Percentiles rank a stretch among this genome's conserved stretches.
These are phyloP conservation scores for Eucalyptus virginea DNA, from an alignment of 345 rosid genomes.

Conservation along the genomic window DNA sequence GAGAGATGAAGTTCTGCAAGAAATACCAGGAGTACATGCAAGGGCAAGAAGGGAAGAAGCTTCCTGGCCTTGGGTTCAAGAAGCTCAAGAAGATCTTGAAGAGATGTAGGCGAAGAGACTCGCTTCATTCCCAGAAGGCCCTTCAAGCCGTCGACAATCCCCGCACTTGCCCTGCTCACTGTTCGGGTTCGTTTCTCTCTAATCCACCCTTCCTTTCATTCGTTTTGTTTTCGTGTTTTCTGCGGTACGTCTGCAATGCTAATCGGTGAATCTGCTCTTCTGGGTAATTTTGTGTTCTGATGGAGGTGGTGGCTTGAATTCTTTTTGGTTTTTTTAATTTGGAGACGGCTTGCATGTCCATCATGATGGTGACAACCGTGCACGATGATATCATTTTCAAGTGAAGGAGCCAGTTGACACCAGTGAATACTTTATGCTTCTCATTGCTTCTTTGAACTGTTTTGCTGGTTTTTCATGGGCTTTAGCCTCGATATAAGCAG, in stretches of 20 bases:
- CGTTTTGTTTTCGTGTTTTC: not conserved
- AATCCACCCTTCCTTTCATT: not conserved
- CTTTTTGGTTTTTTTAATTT: not conserved
- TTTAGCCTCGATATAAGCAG: not conserved
- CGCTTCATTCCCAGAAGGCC: constrained; percentile 21
- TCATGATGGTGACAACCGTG: not conserved
- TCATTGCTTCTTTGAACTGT: not conserved
- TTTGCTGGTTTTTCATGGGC: not conserved
- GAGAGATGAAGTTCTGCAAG: constrained; percentile 80
- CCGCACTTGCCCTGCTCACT: not conserved
- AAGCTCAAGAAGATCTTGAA: constrained; percentile 79
- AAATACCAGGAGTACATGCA: constrained; percentile 77
- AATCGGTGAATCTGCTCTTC: not conserved
- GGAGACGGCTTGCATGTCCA: not conserved
- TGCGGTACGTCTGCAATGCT: not conserved
- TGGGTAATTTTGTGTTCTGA: not conserved
- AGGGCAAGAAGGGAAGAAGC: constrained; percentile 43
- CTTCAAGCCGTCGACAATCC: not conserved
- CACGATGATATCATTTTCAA: not conserved
- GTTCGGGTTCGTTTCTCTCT: not conserved
- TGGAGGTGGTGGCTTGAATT: not conserved
- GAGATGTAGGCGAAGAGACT: constrained; percentile 32
- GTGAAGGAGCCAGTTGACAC: not conserved
- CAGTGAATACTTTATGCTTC: not conserved
- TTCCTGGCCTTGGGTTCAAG: constrained; percentile 79